Conservation (phyloP, 2,329 filamentous ascomycete species). For the Tolypocladium inflatum region DNA sequence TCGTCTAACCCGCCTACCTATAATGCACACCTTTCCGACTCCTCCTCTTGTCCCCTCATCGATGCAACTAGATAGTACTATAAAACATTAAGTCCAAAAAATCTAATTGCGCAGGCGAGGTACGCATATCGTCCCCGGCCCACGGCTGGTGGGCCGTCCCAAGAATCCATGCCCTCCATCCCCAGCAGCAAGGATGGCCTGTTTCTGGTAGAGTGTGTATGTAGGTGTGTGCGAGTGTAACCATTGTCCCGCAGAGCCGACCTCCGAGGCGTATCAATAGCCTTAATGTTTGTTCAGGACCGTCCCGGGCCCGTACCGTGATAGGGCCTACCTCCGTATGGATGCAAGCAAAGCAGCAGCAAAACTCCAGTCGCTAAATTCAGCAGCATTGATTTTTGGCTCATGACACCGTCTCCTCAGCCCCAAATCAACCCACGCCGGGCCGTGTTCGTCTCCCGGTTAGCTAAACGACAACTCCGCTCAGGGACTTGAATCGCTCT, state of each 20-base stretch:
- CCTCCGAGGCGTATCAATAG: not conserved
- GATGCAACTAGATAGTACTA: slow-evolving; percentile 10
- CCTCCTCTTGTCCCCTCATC: not conserved
- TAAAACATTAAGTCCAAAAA: slow-evolving; percentile 18
- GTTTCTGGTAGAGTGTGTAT: not conserved
- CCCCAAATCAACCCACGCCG: not conserved
- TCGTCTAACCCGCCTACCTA: not conserved
- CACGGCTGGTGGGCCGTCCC: not conserved
- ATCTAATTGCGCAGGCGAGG: not conserved
- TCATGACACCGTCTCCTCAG: not conserved
- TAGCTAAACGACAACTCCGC: slow-evolving; percentile 2
- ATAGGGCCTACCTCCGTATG: slow-evolving; percentile 7
- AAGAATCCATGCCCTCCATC: not conserved
- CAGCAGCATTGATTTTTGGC: slow-evolving; percentile 10
- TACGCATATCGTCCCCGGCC: not conserved
- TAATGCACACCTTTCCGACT: not conserved
- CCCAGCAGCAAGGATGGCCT: not conserved
- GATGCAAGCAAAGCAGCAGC: slow-evolving; percentile 12
- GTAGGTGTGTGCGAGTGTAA: not conserved
- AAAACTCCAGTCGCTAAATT: slow-evolving; percentile 30
- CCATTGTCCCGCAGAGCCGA: not conserved
- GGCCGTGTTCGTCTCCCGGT: not conserved
- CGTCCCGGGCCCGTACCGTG: not conserved
- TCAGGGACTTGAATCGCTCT: slow-evolving; percentile 25
- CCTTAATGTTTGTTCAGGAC: not conserved